Conservation (phyloP, 352 stramenopile genomes). For the Plasmopara viticola region DNA sequence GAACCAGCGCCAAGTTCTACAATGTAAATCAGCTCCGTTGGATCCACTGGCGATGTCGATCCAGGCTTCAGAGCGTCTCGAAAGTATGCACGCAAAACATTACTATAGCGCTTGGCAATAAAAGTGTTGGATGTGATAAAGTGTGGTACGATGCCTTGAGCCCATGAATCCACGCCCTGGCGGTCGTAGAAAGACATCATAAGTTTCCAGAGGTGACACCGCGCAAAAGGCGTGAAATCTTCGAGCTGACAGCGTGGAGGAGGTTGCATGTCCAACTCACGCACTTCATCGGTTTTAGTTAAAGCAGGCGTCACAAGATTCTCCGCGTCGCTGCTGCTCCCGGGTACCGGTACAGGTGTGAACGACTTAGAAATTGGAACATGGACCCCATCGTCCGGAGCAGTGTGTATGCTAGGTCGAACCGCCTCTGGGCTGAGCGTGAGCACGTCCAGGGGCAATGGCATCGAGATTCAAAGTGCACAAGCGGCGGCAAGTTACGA, state of each 20-base stretch:
- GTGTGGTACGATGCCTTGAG: constrained; percentile 91
- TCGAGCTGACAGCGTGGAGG: constrained; percentile 76
- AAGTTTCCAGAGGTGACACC: constrained; percentile 89
- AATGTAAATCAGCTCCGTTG: constrained; percentile 88
- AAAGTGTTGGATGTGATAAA: constrained; percentile 96
- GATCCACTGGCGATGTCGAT: constrained; percentile 49
- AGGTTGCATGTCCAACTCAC: constrained; percentile 18
- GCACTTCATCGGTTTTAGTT: constrained; percentile 52
- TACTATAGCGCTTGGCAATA: constrained; percentile 88
- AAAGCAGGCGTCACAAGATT: constrained; percentile 3
- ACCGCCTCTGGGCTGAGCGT: constrained; percentile 12
- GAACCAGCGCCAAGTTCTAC: constrained; percentile 90
- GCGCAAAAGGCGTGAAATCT: constrained; percentile 83
- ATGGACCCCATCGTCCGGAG: constrained; percentile 11
- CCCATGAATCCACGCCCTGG: constrained; percentile 84
- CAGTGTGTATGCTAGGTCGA: constrained; percentile 17
- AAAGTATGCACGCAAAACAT: constrained; percentile 60
- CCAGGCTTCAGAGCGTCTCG: constrained; percentile 39
- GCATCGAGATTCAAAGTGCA: constrained; percentile 15
- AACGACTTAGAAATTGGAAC: constrained; percentile 18
- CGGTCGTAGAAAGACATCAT: constrained; percentile 93
- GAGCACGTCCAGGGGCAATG: constrained; percentile 17
- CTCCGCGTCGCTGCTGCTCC: constrained; percentile 24
- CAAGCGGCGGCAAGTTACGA: constrained; percentile 8
- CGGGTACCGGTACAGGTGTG: constrained; percentile 12